Evolutionary conservation across 1,284 basidiomycete genomes (phyloP), one percentile per base, ranked within the genome.

Genomic region (Schizopora paradoxa): DNA sequence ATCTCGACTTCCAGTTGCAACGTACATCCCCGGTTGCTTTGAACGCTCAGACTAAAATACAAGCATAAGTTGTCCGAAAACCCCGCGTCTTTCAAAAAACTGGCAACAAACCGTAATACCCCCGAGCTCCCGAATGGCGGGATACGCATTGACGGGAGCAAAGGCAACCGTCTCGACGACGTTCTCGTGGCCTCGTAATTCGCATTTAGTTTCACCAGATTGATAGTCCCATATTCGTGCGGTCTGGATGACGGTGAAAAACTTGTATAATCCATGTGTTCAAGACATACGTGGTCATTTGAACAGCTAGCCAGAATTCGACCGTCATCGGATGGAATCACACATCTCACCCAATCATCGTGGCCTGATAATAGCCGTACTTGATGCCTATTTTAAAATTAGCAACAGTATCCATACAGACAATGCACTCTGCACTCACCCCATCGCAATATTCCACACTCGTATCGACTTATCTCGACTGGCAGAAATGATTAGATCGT

Each of bases 141-240:
- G 62, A 51, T 82, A 76, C 0, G 79, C 64, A 3, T 65, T 58
- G 0, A 70, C 60, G 0, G 85, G 84, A 5, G 79, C 82, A 55
- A 87, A 86, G 2, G 76, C 72, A 5, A 76, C 80, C 26, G 69
- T 72, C 55, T 88, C 84, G n/a, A 89, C 72, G 2, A 82, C 79
- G 58, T 88, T 80, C 32, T 87, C 84, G 56, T 90, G 86, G 1
- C 83, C 86, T 10, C 84, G 66, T 37, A 89, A 64, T 53, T 87
- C 84, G 44, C 72, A 62, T 58, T 85, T 86, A 6, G 75, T 77
- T 53, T 80, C 77, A 4, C 82, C 85, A 1, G 72, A 70, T 14
- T 71, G 54, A 0, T 73, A 62, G 35, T 88, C 83, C 68, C 78
- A 80, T 53, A 88, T 64, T 19, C 77, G 70, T 7, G 81, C 73